Evolutionary conservation across 768 basidiomycete species (phyloP).

Genomic region (Lentinula detonsa): DNA sequence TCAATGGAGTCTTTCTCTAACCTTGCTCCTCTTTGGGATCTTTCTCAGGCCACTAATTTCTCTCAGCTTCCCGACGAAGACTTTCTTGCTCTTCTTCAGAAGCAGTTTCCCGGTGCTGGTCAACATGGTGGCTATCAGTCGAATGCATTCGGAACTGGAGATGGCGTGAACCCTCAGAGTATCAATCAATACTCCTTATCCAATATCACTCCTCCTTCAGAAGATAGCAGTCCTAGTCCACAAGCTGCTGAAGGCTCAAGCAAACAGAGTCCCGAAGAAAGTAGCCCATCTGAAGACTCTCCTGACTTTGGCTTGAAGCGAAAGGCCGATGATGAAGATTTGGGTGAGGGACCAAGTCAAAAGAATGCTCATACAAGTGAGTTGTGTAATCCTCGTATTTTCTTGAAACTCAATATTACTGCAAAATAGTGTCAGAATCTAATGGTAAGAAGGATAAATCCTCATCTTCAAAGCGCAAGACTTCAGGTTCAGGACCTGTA

Average conservation of each 20-base stretch:
- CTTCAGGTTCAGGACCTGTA: constrained; percentile 23
- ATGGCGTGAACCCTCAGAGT: constrained; percentile 55
- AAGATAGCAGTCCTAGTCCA: constrained; percentile 78
- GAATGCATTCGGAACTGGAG: constrained; percentile 17
- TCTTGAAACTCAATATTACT: background rate
- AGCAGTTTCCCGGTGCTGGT: constrained; percentile 50
- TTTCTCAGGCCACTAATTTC: constrained; percentile 52
- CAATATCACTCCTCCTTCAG: constrained; percentile 56
- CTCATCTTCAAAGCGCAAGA: constrained; percentile 27
- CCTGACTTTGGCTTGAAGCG: constrained; percentile 59
- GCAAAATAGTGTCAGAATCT: constrained; percentile 5
- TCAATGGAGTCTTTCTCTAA: constrained; percentile 47
- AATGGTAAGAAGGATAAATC: constrained; percentile 14
- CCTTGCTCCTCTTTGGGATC: constrained; percentile 59
- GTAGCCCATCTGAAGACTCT: constrained; percentile 23
- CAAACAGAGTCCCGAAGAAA: constrained; percentile 11
- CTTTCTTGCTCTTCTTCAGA: constrained; percentile 71
- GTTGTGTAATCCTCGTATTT: constrained; percentile 14
- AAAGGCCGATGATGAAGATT: constrained; percentile 65
- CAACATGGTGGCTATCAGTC: constrained; percentile 4
- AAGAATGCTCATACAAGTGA: constrained; percentile 63
- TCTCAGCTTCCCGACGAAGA: constrained; percentile 68
- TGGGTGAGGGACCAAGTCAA: constrained; percentile 58
- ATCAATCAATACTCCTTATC: constrained; percentile 45
- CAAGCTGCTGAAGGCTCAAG: constrained; percentile 38